Evolutionary conservation across 305 asterid genomes (phyloP).

Genomic region (Fraxinus ornus): DNA sequence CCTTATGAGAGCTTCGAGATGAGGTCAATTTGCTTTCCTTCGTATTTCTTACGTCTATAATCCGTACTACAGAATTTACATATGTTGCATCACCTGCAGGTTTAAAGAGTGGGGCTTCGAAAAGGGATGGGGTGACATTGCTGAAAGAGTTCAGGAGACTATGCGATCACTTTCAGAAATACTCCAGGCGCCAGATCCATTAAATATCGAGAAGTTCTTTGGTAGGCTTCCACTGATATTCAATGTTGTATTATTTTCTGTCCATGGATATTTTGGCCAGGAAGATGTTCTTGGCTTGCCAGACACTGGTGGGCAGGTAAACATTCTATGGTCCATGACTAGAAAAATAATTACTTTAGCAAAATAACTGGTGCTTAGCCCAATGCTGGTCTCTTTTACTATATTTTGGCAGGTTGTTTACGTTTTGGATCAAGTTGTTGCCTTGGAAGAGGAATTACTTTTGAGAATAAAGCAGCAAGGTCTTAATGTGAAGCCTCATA

Average conservation of each 20-base stretch:
- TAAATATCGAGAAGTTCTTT: conserved; percentile 34
- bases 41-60: not conserved
- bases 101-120: conserved; percentile 88
- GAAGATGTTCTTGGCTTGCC: not conserved
- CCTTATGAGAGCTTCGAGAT: conserved; percentile 74
- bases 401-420: not conserved
- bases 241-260: conserved; percentile 44
- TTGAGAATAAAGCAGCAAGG: not conserved
- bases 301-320: not conserved
- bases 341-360: not conserved
- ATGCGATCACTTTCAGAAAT: conserved; percentile 48
- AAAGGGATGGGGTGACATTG: conserved; percentile 91
- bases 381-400: not conserved
- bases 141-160: conserved; percentile 52
- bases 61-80: not conserved
- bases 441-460: not conserved
- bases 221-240: conserved; percentile 75
- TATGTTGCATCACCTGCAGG: conserved; percentile 35
- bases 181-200: conserved; percentile 83
- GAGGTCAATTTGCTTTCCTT: conserved; percentile 38
- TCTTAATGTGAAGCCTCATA: not conserved
- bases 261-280: not conserved
- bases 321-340: not conserved
- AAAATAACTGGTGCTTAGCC: not conserved
- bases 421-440: not conserved